These are phyloP conservation scores for Hypoxylon perforatum DNA, from an alignment of 495 filamentous ascomycete genomes.

Conservation along the genomic window DNA sequence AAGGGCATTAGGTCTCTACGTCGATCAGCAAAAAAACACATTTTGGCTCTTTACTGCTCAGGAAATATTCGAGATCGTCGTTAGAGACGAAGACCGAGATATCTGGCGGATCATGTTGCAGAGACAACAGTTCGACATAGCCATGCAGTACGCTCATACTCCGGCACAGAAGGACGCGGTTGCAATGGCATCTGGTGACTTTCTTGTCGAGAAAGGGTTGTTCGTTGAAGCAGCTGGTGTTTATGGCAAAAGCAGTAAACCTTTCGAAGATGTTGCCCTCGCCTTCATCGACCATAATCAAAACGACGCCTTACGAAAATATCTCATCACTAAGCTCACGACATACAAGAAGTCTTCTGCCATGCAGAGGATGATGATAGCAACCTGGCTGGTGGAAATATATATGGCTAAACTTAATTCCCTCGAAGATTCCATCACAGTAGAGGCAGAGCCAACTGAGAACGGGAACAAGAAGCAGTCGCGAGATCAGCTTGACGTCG, in stretches of 20 bases:
- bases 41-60: slow-evolving; percentile 93
- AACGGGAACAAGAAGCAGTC: slow-evolving; percentile 75
- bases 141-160: slow-evolving; percentile 79
- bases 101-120: slow-evolving; percentile 92
- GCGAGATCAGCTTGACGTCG: slow-evolving; percentile 72
- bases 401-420: slow-evolving; percentile 98
- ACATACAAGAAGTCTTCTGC: slow-evolving; percentile 82
- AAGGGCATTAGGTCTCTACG: slow-evolving; percentile 79
- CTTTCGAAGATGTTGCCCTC: slow-evolving; percentile 94
- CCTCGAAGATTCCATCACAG: slow-evolving; percentile 92
- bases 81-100: slow-evolving; percentile 89
- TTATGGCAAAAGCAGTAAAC: slow-evolving; percentile 95
- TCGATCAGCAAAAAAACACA: slow-evolving; percentile 91
- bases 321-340: slow-evolving; percentile 84
- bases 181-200: slow-evolving; percentile 88
- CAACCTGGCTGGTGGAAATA: slow-evolving; percentile 92
- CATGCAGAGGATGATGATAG: slow-evolving; percentile 96
- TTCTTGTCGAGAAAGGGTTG: slow-evolving; percentile 79
- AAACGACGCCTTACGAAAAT: slow-evolving; percentile 90
- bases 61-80: slow-evolving; percentile 93
- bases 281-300: slow-evolving; percentile 89
- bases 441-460: slow-evolving; percentile 84
- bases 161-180: slow-evolving; percentile 86
- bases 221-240: slow-evolving; percentile 87
- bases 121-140: slow-evolving; percentile 85